phyloP scores from a whole-genome alignment of 2,329 filamentous ascomycete species.

The Lachnellula arida region DNA sequence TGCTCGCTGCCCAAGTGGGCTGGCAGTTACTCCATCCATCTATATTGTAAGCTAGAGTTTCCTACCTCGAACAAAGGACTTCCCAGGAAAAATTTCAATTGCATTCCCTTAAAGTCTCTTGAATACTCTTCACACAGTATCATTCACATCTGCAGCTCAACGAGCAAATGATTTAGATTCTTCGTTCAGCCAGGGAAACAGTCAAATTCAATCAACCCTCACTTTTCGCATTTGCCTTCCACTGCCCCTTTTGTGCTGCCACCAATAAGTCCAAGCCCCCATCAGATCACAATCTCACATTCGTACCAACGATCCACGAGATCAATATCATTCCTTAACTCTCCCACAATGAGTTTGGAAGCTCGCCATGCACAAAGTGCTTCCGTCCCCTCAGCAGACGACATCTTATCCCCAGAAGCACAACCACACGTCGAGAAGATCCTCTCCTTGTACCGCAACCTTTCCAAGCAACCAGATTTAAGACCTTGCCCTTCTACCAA shows the following conservation, averaged over 20 bases:
- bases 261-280: not conserved
- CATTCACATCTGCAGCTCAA: no score
- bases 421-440: not conserved
- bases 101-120: not conserved
- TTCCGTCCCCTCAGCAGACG: not conserved
- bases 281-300: not conserved
- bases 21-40: not conserved
- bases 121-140: no score
- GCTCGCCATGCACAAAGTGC: not conserved
- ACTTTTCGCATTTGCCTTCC: not conserved
- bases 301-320: not conserved
- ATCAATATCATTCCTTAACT: not conserved
- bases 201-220: not conserved
- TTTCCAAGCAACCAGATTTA: constrained; percentile 20
- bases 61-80: not conserved
- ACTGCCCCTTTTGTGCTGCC: not conserved
- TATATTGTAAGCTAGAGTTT: not conserved
- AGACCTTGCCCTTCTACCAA: constrained; percentile 33
- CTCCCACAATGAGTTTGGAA: not conserved
- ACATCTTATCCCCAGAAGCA: not conserved
- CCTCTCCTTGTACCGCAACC: constrained; percentile 1
- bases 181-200: no score
- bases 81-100: not conserved
- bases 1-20: not conserved
- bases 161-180: no score